Evolutionary conservation across 2,329 filamentous ascomycete species (phyloP), one percentile per base, ranked within the genome.

Genomic region (Cercospora sp.): DNA sequence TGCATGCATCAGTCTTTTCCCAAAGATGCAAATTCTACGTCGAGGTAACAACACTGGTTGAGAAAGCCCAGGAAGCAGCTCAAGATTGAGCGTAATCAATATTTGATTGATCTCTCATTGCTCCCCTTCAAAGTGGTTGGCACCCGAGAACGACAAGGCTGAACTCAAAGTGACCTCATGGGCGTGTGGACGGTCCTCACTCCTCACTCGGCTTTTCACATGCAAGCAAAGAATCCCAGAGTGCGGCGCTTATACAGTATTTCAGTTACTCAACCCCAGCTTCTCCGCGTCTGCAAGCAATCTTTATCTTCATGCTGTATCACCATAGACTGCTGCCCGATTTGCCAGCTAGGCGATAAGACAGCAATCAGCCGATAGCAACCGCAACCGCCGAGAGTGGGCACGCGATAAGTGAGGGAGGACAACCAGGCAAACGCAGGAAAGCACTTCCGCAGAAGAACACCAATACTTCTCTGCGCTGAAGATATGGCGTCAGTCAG

Each of bases 401-500:
- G 60, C 40, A 43, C 24, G 45, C 61, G 43, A 63, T 63, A 63
- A 55, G 43, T 63, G 61, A 28, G 49, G 18, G 49, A 28, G 49
- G 21, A 16, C 37, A 43, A 43, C 37, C 2, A 2, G 37, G 18
- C 55, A 34, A 18, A 18, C 26, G 28, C 28, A 58, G 55, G 55
- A 34, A 26, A 34, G 7, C 3, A 32, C 53, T 28, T 28, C 13
- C 26, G 24, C 53, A 57, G 26, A 21, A 43, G 16, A 18, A 32
- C 55, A 58, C 7, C 51, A 45, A 5, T 24, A 2, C 21, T 16
- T 45, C n/a, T 53, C 18, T 40, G 62, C 28, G 51, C 37, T 61
- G 63, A 37, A 59, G 30, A 37, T 12, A 69, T 66, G 67, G 63
- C 63, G 67, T 66, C 63, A 69, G 67, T 69, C 63, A 63, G 63